Percentiles rank a stretch among this genome's conserved stretches.
phyloP scores from a whole-genome alignment of 2,329 filamentous ascomycete species.

The Aspergillus novoparasiticus region DNA sequence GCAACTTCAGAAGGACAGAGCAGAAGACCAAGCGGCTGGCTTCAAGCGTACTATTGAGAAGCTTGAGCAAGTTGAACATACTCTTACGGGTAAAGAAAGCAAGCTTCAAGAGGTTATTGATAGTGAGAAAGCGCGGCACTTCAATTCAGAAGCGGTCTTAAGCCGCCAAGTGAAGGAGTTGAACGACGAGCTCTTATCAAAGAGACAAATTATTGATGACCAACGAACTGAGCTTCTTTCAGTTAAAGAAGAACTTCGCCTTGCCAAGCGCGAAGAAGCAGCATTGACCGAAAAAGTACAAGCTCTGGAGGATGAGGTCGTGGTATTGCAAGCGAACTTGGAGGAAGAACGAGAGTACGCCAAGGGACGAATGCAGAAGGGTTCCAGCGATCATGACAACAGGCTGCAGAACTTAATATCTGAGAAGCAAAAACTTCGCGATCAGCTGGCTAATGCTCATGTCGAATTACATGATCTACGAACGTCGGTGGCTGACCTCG shows the following conservation, averaged over 20 bases:
- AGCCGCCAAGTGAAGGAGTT: slow-evolving; percentile 74
- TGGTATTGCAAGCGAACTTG: slow-evolving; percentile 67
- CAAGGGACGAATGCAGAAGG: slow-evolving; percentile 58
- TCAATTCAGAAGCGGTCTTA: slow-evolving; percentile 70
- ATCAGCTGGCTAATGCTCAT: slow-evolving; percentile 62
- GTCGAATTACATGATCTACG: slow-evolving; percentile 63
- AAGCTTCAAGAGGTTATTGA: slow-evolving; percentile 69
- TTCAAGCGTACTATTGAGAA: slow-evolving; percentile 72
- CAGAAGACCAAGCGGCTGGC: slow-evolving; percentile 67
- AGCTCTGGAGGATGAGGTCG: slow-evolving; percentile 73
- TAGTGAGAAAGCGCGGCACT: slow-evolving; percentile 71
- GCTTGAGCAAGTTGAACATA: slow-evolving; percentile 68
- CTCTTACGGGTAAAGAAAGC: slow-evolving; percentile 67
- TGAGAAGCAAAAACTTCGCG: slow-evolving; percentile 66
- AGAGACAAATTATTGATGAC: slow-evolving; percentile 66
- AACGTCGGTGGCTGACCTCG: slow-evolving; percentile 58
- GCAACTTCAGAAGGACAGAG: slow-evolving; percentile 65
- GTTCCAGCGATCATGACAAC: slow-evolving; percentile 60
- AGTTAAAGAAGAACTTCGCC: slow-evolving; percentile 70
- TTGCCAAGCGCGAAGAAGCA: slow-evolving; percentile 65
- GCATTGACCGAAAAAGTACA: slow-evolving; percentile 66
- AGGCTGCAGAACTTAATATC: slow-evolving; percentile 59
- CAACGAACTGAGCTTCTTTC: slow-evolving; percentile 67
- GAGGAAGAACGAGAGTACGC: slow-evolving; percentile 67
- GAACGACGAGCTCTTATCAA: slow-evolving; percentile 69